Evolutionary conservation across 2,329 filamentous ascomycete genomes (phyloP), one percentile per base, ranked within the genome.

Genomic region (Plectosphaerella plurivora): DNA sequence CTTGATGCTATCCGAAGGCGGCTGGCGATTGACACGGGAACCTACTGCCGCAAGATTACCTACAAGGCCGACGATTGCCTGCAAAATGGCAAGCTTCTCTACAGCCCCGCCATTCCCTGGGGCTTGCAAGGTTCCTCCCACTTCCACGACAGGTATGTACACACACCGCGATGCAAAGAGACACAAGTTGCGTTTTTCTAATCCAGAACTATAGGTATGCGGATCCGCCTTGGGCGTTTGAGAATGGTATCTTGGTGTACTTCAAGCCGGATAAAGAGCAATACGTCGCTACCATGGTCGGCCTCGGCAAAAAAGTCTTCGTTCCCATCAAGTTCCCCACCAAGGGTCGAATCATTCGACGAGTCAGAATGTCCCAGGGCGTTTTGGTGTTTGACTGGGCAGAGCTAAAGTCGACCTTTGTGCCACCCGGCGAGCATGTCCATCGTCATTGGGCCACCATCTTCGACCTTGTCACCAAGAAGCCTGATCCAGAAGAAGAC

Each of bases 331-430:
- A 81, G 1, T 83, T 86, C 55, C 68, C 77, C 37, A 67, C 71
- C 5, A 55, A 61, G 1, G 70, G 68, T 8, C 83, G 76, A 57
- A 71, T 79, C 35, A 68, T 86, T 24, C 72, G 83, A 12, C 74
- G 82, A 11, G 64, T 84, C 4, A 74, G 82, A 14, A 67, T 86
- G 4, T 73, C 75, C 35, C 67, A 76, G 35, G 69, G 70, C 2
- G 68, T 84, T n/a, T 67, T 87, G n/a, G 60, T 86, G 18, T 67
- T 87, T n/a, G 83, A 86, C 61, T 86, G 83, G 82, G 81, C 79
- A 49, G 78, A 83, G 59, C 3, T 5, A 63, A 69, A 2, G 68
- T 73, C 25, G 67, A 76, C 1, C 79, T 75, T 55, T 74, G 63
- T 79, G 20, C 78, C 81, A 60, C 73, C 76, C 53, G 66, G 68